A percentile compares a stretch with the other conserved stretches of the same genome.
These are phyloP conservation scores for Boletellus deceptivus DNA, from an alignment of 1,284 basidiomycete species.

Conservation along the genomic window DNA sequence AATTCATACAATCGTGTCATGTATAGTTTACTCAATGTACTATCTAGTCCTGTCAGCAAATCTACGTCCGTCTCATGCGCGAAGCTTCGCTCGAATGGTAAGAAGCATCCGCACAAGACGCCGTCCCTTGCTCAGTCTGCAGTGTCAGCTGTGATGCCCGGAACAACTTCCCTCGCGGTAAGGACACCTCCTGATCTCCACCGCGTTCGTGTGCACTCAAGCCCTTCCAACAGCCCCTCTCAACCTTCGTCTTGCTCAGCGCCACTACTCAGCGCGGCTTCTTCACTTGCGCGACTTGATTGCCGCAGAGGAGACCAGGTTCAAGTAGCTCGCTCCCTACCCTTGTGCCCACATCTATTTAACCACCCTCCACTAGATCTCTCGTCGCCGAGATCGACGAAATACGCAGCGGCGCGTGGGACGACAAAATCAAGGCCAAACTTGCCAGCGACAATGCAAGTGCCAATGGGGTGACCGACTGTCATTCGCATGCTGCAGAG, in stretches of 20 bases:
- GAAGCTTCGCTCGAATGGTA: conserved; percentile 68
- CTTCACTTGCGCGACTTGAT: conserved; percentile 71
- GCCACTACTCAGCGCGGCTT: conserved; percentile 67
- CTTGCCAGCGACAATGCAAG: conserved; percentile 29
- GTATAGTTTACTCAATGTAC: conserved; percentile 21
- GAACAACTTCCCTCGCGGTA: conserved; percentile 42
- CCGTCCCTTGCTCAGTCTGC: conserved; percentile 12
- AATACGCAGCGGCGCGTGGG: conserved; percentile 69
- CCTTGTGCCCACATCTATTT: neutral
- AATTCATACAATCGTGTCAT: conserved; percentile 8
- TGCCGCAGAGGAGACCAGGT: conserved; percentile 67
- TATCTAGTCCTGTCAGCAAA: conserved; percentile 61
- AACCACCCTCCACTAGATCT: conserved; percentile 35
- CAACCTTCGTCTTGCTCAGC: conserved; percentile 71
- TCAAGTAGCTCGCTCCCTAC: conserved; percentile 54
- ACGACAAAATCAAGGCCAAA: conserved; percentile 50
- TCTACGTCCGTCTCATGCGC: conserved; percentile 68
- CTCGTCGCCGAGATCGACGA: conserved; percentile 70
- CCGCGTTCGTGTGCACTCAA: neutral
- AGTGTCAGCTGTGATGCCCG: conserved; percentile 38
- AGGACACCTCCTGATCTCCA: conserved; percentile 2
- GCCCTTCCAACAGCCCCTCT: conserved; percentile 37
- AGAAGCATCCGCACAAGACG: conserved; percentile 21
- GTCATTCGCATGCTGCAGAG: conserved; percentile 3
- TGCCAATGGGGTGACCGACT: conserved; percentile 10